Evolutionary conservation across 768 basidiomycete species (phyloP).

Genomic region (Albatrellus ellisii): DNA sequence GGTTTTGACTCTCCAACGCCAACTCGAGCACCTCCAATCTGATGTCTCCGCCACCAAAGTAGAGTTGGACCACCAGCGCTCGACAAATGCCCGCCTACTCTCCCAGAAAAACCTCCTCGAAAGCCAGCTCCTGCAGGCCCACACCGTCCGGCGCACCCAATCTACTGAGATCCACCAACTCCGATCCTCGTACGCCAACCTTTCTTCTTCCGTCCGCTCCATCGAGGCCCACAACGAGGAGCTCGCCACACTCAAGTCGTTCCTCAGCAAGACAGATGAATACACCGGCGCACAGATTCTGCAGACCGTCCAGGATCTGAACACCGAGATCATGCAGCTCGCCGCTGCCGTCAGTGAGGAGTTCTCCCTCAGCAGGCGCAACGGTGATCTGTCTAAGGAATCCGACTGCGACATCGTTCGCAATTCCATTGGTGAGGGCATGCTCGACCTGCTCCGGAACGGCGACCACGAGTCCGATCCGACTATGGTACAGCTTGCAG

Average conservation of each 20-base stretch:
- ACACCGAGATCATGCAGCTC: slow-evolving; percentile 23
- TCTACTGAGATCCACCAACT: slow-evolving; percentile 13
- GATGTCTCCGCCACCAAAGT: slow-evolving; percentile 13
- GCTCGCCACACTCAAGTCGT: slow-evolving; percentile 20
- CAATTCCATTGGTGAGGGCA: slow-evolving; percentile 18
- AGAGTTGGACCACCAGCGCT: slow-evolving; percentile 12
- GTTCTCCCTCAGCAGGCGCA: slow-evolving; percentile 17
- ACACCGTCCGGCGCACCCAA: slow-evolving; percentile 5
- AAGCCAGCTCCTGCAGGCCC: slow-evolving; percentile 8
- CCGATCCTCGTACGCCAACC: slow-evolving; percentile 14
- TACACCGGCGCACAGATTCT: slow-evolving; percentile 22
- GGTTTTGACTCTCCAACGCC: slow-evolving; percentile 11
- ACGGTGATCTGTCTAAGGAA: slow-evolving; percentile 13
- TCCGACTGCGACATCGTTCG: slow-evolving; percentile 19
- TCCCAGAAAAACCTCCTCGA: slow-evolving; percentile 12
- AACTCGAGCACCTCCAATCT: slow-evolving; percentile 12
- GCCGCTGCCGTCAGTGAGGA: slow-evolving; percentile 21
- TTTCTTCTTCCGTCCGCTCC: slow-evolving; percentile 17
- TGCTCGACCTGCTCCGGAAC: slow-evolving; percentile 18
- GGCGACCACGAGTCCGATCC: slow-evolving; percentile 20
- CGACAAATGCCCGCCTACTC: slow-evolving; percentile 9
- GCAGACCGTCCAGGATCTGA: slow-evolving; percentile 22
- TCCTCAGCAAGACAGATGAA: slow-evolving; percentile 24
- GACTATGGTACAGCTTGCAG: slow-evolving; percentile 23
- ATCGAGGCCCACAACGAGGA: slow-evolving; percentile 15